Evolutionary conservation across 2,329 filamentous ascomycete species (phyloP), one percentile per base, ranked within the genome.

Genomic region (Piedraia hortae): DNA sequence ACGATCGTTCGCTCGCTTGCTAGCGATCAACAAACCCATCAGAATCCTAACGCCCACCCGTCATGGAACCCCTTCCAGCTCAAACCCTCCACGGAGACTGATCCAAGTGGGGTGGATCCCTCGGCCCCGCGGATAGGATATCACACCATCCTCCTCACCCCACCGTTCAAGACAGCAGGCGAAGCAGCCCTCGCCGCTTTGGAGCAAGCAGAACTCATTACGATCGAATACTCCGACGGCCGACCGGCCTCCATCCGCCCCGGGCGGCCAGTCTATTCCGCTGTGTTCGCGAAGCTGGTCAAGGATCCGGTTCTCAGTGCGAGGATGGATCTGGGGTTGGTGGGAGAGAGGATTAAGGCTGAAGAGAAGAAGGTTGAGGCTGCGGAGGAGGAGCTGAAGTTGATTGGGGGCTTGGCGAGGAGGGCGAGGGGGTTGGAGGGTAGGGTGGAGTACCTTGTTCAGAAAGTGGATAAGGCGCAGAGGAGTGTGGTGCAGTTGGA

Each of bases 121-220:
- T 12, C 19, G 5, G 13, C 19, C 10, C 12, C 13, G 15, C 13
- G 10, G 9, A 53, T 93, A 1, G 61, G 72, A 2, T 93, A 90
- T 53, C 82, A 89, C 44, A 72, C 88, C 37, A 54, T 90, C 2
- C 50, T 91, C 0, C 59, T 90, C 2, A 62, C 67, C 3, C 64
- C 72, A 24, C 58, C 73, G 0, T 89, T 88, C 46, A 62, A 68
- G 11, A 41, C 57, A 2, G 60, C 63, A 26, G 73, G 71, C 26
- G 78, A 90, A 34, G 51, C 56, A 1, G 72, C 72, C 0, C 55
- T 97, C 7, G 72, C 77, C 27, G 66, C 66, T 0, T 63, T 97
- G 2, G 70, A 80, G 23, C 70, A 77, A 36, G 66, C 73, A 0
- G 85, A 93, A 42, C 62, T 93, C 14, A 78, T 97, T 38, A 62